phyloP scores from a whole-genome alignment of 2,329 filamentous ascomycete genomes.

The Fusarium coicis region DNA sequence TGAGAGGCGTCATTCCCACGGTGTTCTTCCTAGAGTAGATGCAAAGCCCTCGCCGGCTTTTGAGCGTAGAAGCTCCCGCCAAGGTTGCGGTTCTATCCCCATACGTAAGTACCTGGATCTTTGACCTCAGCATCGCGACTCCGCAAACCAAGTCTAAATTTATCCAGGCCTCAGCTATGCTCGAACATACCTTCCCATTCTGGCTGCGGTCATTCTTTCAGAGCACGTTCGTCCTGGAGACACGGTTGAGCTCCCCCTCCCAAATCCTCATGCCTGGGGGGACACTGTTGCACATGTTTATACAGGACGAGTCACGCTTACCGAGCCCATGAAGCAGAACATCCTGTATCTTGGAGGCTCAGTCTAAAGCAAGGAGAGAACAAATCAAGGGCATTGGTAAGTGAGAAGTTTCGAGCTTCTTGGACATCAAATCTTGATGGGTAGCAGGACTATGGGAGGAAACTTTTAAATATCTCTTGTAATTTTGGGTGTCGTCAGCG shows the following conservation, averaged over 20 bases:
- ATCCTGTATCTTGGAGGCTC: constrained; percentile 66
- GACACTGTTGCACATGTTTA: constrained; percentile 67
- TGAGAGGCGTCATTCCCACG: constrained; percentile 32
- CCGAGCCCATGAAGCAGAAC: constrained; percentile 61
- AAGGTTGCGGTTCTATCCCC: constrained; percentile 23
- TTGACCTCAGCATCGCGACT: not conserved
- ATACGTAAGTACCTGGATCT: constrained; percentile 41
- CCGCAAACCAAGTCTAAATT: constrained; percentile 6
- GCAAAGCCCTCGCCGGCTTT: not conserved
- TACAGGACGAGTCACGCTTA: constrained; percentile 58
- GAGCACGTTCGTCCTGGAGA: constrained; percentile 63
- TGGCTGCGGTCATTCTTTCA: constrained; percentile 66
- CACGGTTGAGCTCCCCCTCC: constrained; percentile 66
- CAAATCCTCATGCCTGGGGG: constrained; percentile 65
- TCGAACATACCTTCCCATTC: constrained; percentile 58
- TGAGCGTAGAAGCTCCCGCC: constrained; percentile 26
- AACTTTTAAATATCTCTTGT: not conserved
- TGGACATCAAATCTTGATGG: not conserved
- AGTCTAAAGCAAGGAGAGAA: constrained; percentile 43
- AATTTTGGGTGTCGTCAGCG: constrained; percentile 6
- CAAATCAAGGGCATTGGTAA: no score
- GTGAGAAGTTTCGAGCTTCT: not conserved
- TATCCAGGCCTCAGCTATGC: constrained; percentile 46
- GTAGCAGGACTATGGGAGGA: not conserved
- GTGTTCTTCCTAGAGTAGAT: not conserved